Conservation (phyloP, 805 yeast species). For the Candida chauliodis region DNA sequence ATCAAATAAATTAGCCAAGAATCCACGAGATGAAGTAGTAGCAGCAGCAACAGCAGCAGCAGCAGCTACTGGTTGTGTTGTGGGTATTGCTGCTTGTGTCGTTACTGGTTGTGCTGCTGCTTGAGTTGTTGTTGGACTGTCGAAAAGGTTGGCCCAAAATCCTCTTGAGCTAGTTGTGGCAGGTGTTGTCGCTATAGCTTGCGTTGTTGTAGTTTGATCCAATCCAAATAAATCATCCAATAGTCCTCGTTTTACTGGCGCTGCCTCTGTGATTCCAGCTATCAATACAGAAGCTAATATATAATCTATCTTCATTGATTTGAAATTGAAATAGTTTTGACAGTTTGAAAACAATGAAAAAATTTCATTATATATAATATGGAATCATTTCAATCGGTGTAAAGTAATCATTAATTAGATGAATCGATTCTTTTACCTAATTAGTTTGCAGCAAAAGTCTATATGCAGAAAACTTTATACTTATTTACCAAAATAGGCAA, state of each 20-base stretch:
- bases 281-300: conserved; percentile 6
- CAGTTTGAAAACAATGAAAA: too few relatives aligned
- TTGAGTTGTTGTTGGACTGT: conserved; percentile 6
- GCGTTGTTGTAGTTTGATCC: conserved; percentile 3
- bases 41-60: conserved; percentile 20
- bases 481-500: conserved; percentile 6
- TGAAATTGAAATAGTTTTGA: too few relatives aligned
- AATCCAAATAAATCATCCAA: conserved; percentile 8
- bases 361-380: too few relatives aligned
- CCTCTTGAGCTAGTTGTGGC: conserved; percentile 12
- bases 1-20: conserved; percentile 1
- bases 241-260: conserved; percentile 9
- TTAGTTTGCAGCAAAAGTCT: conserved; percentile 6
- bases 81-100: conserved; percentile 1
- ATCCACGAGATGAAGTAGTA: conserved; percentile 10
- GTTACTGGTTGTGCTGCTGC: conserved; percentile 3
- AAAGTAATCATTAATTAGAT: too few relatives aligned
- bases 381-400: background rate
- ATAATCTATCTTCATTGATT: conserved; percentile 5
- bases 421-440: conserved; percentile 3
- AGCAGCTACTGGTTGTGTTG: conserved; percentile 9
- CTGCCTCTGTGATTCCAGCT: conserved; percentile 5
- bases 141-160: conserved; percentile 6
- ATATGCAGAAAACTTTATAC: background rate
- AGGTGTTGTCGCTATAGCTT: conserved; percentile 12